A percentile compares a stretch with the other conserved stretches of the same genome.
Evolutionary conservation across 2,329 filamentous ascomycete genomes (phyloP).

Genomic region (Conoideocrella luteorostrata): DNA sequence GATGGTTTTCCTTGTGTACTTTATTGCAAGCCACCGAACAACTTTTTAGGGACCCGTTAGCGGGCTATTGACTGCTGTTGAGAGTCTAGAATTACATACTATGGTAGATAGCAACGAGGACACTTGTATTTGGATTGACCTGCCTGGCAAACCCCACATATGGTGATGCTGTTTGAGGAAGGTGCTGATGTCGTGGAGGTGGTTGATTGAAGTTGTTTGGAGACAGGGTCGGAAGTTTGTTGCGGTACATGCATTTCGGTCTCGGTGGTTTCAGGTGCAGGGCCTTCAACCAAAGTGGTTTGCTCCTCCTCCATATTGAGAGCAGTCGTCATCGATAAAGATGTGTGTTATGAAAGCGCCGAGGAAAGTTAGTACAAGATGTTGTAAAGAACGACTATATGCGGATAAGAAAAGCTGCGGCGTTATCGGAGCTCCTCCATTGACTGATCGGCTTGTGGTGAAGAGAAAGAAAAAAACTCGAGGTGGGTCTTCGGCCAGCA

Average conservation of each 20-base stretch:
- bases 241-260: not conserved
- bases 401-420: not conserved
- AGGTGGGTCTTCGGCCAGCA: too few relatives aligned
- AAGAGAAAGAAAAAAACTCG: not conserved
- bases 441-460: not conserved
- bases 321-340: too few relatives aligned
- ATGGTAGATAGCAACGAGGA: constrained; percentile 49
- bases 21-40: constrained; percentile 55
- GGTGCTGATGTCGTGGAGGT: not conserved
- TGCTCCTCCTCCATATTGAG: constrained; percentile 6
- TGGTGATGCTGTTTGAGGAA: constrained; percentile 11
- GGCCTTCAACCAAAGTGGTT: not conserved
- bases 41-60: too few relatives aligned
- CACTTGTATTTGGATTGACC: constrained; percentile 57
- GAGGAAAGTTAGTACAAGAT: too few relatives aligned
- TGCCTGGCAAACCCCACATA: constrained; percentile 47
- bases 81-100: too few relatives aligned
- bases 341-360: too few relatives aligned
- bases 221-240: not conserved
- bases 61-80: too few relatives aligned
- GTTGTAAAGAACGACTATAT: too few relatives aligned
- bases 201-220: not conserved
- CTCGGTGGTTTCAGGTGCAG: not conserved
- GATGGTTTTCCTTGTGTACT: constrained; percentile 43
- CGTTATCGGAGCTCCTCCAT: not conserved